These are phyloP conservation scores for Cryptococcus sp. DNA, from an alignment of 1,284 basidiomycete species.

Conservation along the genomic window DNA sequence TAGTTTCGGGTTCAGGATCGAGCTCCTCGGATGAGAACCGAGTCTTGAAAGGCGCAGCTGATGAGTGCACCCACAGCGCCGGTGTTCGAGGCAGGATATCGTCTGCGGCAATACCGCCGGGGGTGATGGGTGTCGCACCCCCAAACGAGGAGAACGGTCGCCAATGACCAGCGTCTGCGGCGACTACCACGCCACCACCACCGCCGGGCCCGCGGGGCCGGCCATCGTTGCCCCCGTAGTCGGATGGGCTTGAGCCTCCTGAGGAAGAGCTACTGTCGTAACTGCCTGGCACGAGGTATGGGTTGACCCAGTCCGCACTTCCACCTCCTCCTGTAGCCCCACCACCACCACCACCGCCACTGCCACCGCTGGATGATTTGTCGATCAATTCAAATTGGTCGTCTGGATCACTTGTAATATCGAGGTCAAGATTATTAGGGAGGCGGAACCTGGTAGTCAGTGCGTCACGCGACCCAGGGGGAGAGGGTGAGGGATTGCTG, in stretches of 20 bases:
- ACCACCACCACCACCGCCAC: not conserved
- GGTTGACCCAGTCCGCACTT: too few species aligned
- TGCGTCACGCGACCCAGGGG: not conserved
- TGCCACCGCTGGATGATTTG: not conserved
- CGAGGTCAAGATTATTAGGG: not conserved
- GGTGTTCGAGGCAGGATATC: not conserved
- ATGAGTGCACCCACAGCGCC: slow-evolving; percentile 7
- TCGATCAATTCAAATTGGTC: not conserved
- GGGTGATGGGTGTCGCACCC: slow-evolving; percentile 1
- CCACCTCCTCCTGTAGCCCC: too few species aligned
- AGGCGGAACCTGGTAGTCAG: not conserved
- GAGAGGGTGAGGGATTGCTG: not conserved
- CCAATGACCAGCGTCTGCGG: not conserved
- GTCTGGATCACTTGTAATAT: not conserved
- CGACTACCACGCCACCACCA: not conserved
- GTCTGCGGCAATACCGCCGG: not conserved
- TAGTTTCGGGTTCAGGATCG: not conserved
- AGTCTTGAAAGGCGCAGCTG: slow-evolving; percentile 9
- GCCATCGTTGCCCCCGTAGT: not conserved
- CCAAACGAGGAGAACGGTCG: not conserved
- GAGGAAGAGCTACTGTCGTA: too few species aligned
- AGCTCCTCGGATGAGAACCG: slow-evolving; percentile 6
- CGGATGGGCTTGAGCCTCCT: too few species aligned
- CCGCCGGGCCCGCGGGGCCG: not conserved
- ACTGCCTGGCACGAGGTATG: too few species aligned